Evolutionary conservation across 768 basidiomycete species (phyloP).

Genomic region (Termitomyces sp.): DNA sequence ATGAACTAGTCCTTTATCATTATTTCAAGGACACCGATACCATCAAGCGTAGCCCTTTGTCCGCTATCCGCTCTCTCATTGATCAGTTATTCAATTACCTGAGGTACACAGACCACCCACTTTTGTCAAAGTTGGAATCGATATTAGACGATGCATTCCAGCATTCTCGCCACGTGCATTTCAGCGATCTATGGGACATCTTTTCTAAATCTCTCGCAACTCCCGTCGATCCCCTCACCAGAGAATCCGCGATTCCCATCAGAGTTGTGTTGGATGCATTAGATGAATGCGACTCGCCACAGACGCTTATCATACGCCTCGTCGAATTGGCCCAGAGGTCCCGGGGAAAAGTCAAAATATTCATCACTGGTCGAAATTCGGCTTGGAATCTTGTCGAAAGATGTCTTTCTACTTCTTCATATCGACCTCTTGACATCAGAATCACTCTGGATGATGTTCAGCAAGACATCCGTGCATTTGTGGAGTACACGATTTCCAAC

Average conservation of each 20-base stretch:
- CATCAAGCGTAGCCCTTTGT: neutral
- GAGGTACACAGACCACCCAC: neutral
- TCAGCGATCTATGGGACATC: too few species aligned
- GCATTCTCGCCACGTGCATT: too few species aligned
- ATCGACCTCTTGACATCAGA: neutral
- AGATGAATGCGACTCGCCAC: too few species aligned
- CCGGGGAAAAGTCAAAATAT: neutral
- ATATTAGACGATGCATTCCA: too few species aligned
- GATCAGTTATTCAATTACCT: neutral
- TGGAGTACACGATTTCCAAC: neutral
- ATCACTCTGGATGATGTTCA: slow-evolving; percentile 3
- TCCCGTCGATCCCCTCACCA: too few species aligned
- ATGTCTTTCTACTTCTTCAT: neutral
- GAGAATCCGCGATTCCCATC: too few species aligned
- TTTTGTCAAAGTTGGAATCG: neutral
- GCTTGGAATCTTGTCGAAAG: neutral
- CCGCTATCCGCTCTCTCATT: slow-evolving; percentile 3
- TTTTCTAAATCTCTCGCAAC: too few species aligned
- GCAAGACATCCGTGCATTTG: slow-evolving; percentile 1
- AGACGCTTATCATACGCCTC: too few species aligned
- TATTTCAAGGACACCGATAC: slow-evolving; percentile 1
- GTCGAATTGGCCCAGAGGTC: too few species aligned
- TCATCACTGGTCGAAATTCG: neutral
- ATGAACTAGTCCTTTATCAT: slow-evolving; percentile 2
- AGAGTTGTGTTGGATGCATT: too few species aligned